These are phyloP conservation scores for Neoboletus subvelutipes DNA, from an alignment of 768 basidiomycete genomes.

Conservation along the genomic window DNA sequence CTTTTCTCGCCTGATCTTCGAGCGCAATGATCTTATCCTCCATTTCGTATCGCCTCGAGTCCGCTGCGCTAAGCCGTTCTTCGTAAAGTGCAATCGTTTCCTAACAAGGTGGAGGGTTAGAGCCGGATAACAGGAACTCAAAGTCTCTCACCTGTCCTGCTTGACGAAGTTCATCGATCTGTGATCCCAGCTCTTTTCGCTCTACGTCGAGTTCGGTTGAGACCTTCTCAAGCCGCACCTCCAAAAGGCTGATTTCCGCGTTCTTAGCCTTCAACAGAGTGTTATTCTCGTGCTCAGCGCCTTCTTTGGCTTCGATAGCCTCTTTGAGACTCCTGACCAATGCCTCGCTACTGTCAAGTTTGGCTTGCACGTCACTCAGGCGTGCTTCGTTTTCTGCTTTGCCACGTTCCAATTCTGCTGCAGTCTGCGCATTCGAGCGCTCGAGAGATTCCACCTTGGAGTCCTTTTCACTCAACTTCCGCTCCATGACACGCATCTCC, in stretches of 20 bases:
- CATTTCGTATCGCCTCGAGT: slow-evolving; percentile 73
- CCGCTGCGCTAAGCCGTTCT: slow-evolving; percentile 72
- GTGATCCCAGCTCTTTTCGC: slow-evolving; percentile 60
- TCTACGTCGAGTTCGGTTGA: slow-evolving; percentile 55
- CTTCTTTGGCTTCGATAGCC: slow-evolving; percentile 51
- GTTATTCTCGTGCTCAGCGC: slow-evolving; percentile 48
- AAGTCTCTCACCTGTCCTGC: slow-evolving; percentile 74
- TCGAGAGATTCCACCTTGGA: slow-evolving; percentile 48
- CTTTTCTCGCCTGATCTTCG: slow-evolving; percentile 48
- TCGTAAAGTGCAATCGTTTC: slow-evolving; percentile 96
- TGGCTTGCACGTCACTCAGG: slow-evolving; percentile 42
- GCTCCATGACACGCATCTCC: slow-evolving; percentile 41
- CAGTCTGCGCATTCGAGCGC: slow-evolving; percentile 37
- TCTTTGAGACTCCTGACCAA: slow-evolving; percentile 51
- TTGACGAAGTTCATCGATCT: slow-evolving; percentile 81
- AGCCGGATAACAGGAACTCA: not conserved
- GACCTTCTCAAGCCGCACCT: slow-evolving; percentile 45
- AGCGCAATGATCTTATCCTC: slow-evolving; percentile 62
- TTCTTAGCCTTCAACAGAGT: slow-evolving; percentile 55
- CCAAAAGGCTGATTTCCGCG: slow-evolving; percentile 57
- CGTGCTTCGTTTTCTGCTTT: slow-evolving; percentile 46
- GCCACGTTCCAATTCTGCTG: slow-evolving; percentile 45
- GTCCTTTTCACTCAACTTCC: slow-evolving; percentile 44
- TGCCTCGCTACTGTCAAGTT: slow-evolving; percentile 44
- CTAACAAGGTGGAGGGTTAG: slow-evolving; percentile 37